Percentiles rank a stretch among this genome's conserved stretches.
Conservation (phyloP, 345 rosid genomes). For the Euclidium syriacum region DNA sequence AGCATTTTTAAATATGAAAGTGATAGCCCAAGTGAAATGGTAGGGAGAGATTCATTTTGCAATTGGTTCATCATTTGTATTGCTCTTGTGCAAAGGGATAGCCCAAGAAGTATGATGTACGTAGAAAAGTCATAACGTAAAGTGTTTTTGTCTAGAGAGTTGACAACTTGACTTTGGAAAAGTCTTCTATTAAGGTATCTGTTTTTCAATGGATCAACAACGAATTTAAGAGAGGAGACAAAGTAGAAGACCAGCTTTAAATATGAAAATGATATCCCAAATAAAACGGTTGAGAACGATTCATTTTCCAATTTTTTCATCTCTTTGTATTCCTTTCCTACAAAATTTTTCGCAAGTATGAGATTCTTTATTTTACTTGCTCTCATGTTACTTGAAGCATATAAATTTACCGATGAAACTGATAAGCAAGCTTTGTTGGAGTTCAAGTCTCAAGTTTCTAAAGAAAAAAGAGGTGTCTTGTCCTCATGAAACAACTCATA, state of each 20-base stretch:
- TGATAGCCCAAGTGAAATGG: too few species aligned
- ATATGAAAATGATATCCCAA: too few species aligned
- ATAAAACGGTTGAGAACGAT: too few species aligned
- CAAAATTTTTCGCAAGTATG: background rate
- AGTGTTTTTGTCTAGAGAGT: background rate
- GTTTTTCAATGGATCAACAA: too few species aligned
- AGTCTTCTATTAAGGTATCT: background rate
- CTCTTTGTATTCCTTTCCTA: background rate
- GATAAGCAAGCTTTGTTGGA: background rate
- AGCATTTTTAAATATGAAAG: too few species aligned
- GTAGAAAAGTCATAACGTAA: background rate
- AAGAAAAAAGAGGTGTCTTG: background rate
- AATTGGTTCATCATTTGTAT: too few species aligned
- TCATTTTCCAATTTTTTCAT: background rate
- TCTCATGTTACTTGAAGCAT: background rate
- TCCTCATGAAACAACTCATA: conserved; percentile 14
- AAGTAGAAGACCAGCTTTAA: too few species aligned
- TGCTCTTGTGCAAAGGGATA: too few species aligned
- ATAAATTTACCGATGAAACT: background rate
- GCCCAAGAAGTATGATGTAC: too few species aligned
- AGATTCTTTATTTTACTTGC: background rate
- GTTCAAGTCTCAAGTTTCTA: conserved; percentile 9
- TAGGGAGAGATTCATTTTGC: too few species aligned
- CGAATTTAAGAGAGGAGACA: too few species aligned
- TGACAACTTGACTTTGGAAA: background rate